Percentiles rank a stretch among this genome's conserved stretches.
phyloP scores from a whole-genome alignment of 2,329 filamentous ascomycete genomes.

The Aspergillus sojae region DNA sequence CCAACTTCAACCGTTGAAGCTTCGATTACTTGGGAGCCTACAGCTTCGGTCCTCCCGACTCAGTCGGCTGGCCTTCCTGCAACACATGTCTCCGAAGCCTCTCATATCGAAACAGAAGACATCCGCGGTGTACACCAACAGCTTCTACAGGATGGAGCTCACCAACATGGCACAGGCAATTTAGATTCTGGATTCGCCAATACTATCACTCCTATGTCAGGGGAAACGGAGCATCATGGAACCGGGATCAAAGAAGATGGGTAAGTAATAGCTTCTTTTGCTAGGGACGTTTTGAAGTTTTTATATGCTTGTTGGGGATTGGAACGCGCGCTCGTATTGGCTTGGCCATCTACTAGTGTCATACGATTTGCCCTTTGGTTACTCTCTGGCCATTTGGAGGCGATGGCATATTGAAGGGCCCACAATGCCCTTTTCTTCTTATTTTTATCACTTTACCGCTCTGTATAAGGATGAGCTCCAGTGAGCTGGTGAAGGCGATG shows the following conservation, averaged over 20 bases:
- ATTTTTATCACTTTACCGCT: constrained; percentile 9
- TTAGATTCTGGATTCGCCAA: constrained; percentile 27
- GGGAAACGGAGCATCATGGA: constrained; percentile 39
- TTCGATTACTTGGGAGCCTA: constrained; percentile 40
- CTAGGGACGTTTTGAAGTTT: background rate
- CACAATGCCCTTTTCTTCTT: constrained; percentile 10
- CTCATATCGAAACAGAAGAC: constrained; percentile 31
- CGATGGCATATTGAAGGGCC: background rate
- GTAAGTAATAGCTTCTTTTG: constrained; percentile 63
- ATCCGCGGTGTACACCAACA: constrained; percentile 25
- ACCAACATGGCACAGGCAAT: constrained; percentile 31
- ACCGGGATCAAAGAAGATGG: constrained; percentile 80
- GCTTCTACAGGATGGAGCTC: constrained; percentile 25
- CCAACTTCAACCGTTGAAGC: constrained; percentile 35
- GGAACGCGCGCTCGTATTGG: background rate
- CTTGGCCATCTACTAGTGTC: background rate
- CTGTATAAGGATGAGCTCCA: constrained; percentile 13
- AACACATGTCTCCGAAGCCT: constrained; percentile 34
- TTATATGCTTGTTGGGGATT: background rate
- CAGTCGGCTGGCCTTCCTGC: constrained; percentile 35
- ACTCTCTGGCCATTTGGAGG: background rate
- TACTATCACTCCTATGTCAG: constrained; percentile 23
- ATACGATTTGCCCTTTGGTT: background rate
- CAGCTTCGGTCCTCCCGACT: constrained; percentile 32
- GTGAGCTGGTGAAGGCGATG: constrained; percentile 15